Evolutionary conservation across 1,139 yeast genomes (phyloP), one percentile per base, ranked within the genome.

Genomic region (Hyphopichia burtonii): DNA sequence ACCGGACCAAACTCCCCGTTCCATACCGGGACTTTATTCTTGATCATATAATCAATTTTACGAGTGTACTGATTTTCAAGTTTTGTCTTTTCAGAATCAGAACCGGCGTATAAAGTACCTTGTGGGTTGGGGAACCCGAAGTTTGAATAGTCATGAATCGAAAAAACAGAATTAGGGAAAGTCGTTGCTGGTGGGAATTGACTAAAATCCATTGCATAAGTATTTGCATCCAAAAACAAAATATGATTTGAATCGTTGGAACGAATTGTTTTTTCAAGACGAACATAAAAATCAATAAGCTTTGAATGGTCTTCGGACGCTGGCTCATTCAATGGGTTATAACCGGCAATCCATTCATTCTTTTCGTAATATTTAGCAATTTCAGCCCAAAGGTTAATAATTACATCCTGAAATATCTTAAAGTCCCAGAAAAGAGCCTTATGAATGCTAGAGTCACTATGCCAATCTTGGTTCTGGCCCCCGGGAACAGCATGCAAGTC

Each of bases 1-100:
- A 73, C 78, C 3, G 78, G 78, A 16, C 78, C 78, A 49, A 71
- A 73, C 52, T 73, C 78, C 15, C 78, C 78, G 48, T 72, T 72
- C 78, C 78, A 73, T n/a, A 72, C 76, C 3, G 78, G 77, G 4
- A 71, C 74, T 16, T 62, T 53, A 38, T 58, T 58, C 40, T 56
- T 42, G 39, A 52, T 48, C 73, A 70, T 69, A 53, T 65, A 69
- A 48, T 69, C 68, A 43, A 72, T 53, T 50, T 73, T 73, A 39
- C 76, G 55, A 37, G 63, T 58, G 50, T 68, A 73, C 46, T 65
- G 72, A 20, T 43, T 45, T 44, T 56, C 52, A 40, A 73, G 49
- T 49, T 65, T 67, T 30, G 47, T 55, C 38, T 52, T 50, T 46
- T 72, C 65, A 17, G 55, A 67, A 1, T 44, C 55, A 15, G 61